These are phyloP conservation scores for Penicillium sp. DNA, from an alignment of 2,329 filamentous ascomycete species.

Conservation along the genomic window DNA sequence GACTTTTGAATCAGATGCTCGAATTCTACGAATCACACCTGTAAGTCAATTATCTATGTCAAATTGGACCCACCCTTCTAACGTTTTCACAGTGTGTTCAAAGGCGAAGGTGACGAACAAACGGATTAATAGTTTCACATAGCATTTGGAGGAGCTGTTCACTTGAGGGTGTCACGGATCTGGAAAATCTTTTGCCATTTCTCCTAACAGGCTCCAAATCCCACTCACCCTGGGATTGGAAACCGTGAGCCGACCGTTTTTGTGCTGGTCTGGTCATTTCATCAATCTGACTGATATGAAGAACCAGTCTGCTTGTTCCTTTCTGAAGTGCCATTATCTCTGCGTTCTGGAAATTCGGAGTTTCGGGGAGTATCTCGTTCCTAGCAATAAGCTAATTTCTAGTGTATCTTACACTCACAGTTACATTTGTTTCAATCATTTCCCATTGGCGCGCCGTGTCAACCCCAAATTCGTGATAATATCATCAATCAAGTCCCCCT, in stretches of 20 bases:
- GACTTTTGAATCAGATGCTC: slow-evolving; percentile 42
- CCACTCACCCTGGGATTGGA: not conserved
- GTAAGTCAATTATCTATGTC: slow-evolving; percentile 32
- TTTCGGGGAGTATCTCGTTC: slow-evolving; percentile 4
- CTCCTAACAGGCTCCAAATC: not conserved
- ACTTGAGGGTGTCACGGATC: not conserved
- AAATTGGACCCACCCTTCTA: slow-evolving; percentile 5
- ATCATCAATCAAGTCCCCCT: slow-evolving; percentile 17
- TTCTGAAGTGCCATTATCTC: not conserved
- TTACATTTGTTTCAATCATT: not conserved
- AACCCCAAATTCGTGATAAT: not conserved
- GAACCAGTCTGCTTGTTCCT: not conserved
- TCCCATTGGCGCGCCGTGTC: not conserved
- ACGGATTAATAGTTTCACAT: not conserved
- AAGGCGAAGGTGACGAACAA: slow-evolving; percentile 25
- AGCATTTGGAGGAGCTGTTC: not conserved
- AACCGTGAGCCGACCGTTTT: not conserved
- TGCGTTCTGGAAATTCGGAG: slow-evolving; percentile 7
- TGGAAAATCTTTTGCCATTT: not conserved
- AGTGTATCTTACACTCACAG: slow-evolving; percentile 1
- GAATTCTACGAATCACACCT: slow-evolving; percentile 53
- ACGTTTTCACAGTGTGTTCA: slow-evolving; percentile 37
- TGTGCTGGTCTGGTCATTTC: not conserved
- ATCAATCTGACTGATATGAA: not conserved
- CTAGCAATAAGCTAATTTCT: slow-evolving; percentile 2